phyloP scores from a whole-genome alignment of 2,329 filamentous ascomycete genomes.

The Cercospora sp. region DNA sequence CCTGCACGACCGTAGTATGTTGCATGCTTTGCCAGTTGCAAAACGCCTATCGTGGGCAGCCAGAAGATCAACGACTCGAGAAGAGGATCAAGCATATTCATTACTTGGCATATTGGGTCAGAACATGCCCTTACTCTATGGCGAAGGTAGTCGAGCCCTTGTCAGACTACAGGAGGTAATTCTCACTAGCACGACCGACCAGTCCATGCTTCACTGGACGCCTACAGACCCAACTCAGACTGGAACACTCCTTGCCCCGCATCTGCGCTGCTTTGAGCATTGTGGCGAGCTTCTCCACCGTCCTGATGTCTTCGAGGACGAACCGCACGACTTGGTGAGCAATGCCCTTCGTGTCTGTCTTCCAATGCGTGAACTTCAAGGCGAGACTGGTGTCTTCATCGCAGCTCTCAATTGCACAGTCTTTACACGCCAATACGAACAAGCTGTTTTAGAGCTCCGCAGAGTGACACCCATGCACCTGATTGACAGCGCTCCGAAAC shows the following conservation, averaged over 20 bases:
- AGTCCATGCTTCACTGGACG: conserved; percentile 26
- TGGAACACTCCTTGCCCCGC: conserved; percentile 1
- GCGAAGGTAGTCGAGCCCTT: conserved; percentile 25
- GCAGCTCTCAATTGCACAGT: conserved; percentile 1
- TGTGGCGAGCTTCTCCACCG: not conserved
- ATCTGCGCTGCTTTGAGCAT: conserved; percentile 1
- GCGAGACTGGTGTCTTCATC: not conserved
- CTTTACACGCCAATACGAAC: not conserved
- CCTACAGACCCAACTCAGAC: not conserved
- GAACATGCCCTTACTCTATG: conserved; percentile 27
- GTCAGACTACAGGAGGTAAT: conserved; percentile 28
- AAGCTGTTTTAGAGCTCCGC: conserved; percentile 5
- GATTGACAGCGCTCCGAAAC: not conserved
- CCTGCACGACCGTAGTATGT: not conserved
- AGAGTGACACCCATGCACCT: not conserved
- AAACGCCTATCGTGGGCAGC: conserved; percentile 25
- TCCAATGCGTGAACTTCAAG: conserved; percentile 1
- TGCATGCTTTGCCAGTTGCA: conserved; percentile 13
- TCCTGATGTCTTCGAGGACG: conserved; percentile 6
- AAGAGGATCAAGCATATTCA: conserved; percentile 29
- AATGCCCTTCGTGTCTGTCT: conserved; percentile 1
- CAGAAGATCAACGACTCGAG: conserved; percentile 14
- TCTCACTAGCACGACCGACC: conserved; percentile 22
- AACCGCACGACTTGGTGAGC: conserved; percentile 4
- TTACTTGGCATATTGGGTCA: conserved; percentile 26